A percentile compares a stretch with the other conserved stretches of the same genome.
Conservation (phyloP, 768 basidiomycete genomes). For the Rhodotorula kratochvilovae region DNA sequence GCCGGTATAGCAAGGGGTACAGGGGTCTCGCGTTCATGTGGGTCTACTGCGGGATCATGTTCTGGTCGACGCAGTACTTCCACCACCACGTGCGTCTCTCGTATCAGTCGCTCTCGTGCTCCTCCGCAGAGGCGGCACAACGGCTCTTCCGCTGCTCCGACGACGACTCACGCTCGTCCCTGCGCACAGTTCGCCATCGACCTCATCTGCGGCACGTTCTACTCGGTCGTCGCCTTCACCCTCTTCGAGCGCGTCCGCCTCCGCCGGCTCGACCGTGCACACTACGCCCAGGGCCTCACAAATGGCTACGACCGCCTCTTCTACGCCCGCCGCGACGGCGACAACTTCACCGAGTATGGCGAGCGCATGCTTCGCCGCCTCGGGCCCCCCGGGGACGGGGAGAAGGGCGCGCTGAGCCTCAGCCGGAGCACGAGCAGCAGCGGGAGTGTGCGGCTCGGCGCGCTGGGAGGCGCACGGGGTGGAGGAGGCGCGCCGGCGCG, state of each 20-base stretch:
- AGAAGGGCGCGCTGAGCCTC: background rate
- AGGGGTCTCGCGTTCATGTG: conserved; percentile 21
- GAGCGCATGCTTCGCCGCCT: conserved; percentile 14
- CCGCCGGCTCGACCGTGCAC: conserved; percentile 25
- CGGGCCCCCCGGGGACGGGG: background rate
- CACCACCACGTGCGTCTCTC: conserved; percentile 35
- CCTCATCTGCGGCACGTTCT: conserved; percentile 32
- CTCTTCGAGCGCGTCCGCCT: conserved; percentile 31
- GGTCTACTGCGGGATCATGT: conserved; percentile 14
- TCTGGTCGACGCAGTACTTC: conserved; percentile 26
- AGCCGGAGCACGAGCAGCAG: background rate
- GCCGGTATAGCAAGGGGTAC: conserved; percentile 29
- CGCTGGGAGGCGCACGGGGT: background rate
- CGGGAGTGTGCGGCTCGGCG: background rate
- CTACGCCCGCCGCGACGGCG: conserved; percentile 18
- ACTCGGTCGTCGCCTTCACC: conserved; percentile 31
- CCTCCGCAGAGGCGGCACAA: too few relatives aligned
- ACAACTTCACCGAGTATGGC: conserved; percentile 26
- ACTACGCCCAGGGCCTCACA: conserved; percentile 27
- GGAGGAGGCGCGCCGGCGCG: background rate
- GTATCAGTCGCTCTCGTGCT: too few relatives aligned
- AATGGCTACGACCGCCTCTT: conserved; percentile 31
- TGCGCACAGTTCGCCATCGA: conserved; percentile 33
- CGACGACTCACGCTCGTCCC: background rate
- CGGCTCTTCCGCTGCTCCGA: too few relatives aligned